Base-by-base conservation (phyloP, 306 rosid genomes). In the Rosa chinensis region DNA sequence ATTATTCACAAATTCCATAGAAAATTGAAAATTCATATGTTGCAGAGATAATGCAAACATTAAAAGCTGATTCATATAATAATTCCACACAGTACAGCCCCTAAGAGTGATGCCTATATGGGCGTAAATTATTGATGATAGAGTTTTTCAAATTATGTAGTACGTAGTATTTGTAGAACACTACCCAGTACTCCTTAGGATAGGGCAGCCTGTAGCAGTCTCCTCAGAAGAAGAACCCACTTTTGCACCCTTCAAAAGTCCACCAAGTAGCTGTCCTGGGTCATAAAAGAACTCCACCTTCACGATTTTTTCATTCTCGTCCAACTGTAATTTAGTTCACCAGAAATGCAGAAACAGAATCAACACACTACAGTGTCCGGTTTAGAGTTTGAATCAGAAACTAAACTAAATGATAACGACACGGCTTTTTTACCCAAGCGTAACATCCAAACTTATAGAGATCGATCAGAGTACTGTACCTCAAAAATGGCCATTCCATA, bases 401-500 rank as follows among this genome's bases (percentile, higher is more conserved):
- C 21, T 56, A 20, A 17, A 16, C 55, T 45, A 17, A 53, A 53
- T 53, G 1, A 53, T 6, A 18, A 16, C 17, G n/a, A 17, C 8
- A 52, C n/a, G 5, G 10, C 32, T 53, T 6, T 6, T 55, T 2
- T 21, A n/a, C 64, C 1, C 21, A 56, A 56, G 63, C 63, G 21
- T 10, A n/a, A n/a, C 8, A n/a, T 58, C 37, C 4, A 21, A 21
- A 58, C 64, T 58, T 32, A 56, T 23, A 56, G 13, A 8, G 63
- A 56, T 56, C 28, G 21, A 18, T 52, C 21, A 52, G 21, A 35
- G 23, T 61, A 4, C 13, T 17, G 10, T 52, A 90, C 96, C 84
- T 84, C 80, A 81, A 82, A 89, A 82, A 87, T 92, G 64, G 83
- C 86, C 45, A 92, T 84, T 9, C 97, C 94, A 70, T 12, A 88